phyloP scores from a whole-genome alignment of 2,329 filamentous ascomycete species.

The Aspergillus persii region DNA sequence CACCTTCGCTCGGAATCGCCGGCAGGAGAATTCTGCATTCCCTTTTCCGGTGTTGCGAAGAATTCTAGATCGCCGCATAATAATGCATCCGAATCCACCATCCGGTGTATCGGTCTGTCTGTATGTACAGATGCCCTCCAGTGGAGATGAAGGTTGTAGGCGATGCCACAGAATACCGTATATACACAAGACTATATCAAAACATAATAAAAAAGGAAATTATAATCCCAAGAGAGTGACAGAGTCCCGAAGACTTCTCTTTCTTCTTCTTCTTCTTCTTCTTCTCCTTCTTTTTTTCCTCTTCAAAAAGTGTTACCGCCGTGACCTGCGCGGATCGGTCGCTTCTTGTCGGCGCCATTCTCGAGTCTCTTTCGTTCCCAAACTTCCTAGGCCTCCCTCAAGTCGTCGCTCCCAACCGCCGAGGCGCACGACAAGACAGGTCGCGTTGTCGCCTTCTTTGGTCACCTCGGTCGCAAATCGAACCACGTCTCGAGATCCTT shows the following conservation, averaged over 20 bases:
- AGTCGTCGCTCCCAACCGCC: constrained; percentile 62
- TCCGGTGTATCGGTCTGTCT: background rate
- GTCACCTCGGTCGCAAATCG: constrained; percentile 85
- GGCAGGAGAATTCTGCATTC: too few relatives aligned
- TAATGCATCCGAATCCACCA: too few relatives aligned
- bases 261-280: background rate
- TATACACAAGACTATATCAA: background rate
- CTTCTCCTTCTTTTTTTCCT: background rate
- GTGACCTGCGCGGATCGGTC: constrained; percentile 71
- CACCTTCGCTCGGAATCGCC: too few relatives aligned
- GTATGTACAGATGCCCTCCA: background rate
- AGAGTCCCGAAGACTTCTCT: background rate
- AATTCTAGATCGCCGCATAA: too few relatives aligned
- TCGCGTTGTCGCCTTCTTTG: constrained; percentile 62
- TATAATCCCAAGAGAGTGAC: background rate
- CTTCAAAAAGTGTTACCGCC: constrained; percentile 34
- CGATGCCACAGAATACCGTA: background rate
- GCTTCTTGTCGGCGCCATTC: constrained; percentile 81
- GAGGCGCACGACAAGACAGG: constrained; percentile 60
- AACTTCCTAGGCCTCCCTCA: constrained; percentile 82
- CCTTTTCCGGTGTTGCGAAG: too few relatives aligned
- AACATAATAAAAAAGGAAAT: background rate
- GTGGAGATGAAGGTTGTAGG: background rate
- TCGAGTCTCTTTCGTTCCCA: constrained; percentile 89
- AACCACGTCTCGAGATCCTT: constrained; percentile 75